These are phyloP conservation scores for Amylocarpus encephaloides DNA, from an alignment of 2,329 filamentous ascomycete genomes.

Conservation along the genomic window DNA sequence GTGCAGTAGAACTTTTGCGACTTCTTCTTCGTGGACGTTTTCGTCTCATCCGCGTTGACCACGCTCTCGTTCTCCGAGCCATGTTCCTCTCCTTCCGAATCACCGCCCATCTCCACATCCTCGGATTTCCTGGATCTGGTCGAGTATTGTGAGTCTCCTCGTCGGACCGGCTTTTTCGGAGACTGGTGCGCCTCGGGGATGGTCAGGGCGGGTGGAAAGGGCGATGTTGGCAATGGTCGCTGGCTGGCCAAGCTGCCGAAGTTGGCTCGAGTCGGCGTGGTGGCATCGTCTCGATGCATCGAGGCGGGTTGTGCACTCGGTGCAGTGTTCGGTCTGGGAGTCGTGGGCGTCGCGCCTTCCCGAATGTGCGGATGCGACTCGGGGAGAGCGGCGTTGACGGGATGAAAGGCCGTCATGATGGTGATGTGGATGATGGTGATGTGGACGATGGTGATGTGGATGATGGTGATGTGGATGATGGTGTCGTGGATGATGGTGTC, in stretches of 20 bases:
- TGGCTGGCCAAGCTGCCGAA: conserved; percentile 44
- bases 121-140: conserved; percentile 55
- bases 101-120: conserved; percentile 67
- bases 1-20: conserved; percentile 94
- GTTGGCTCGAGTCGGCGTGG: conserved; percentile 58
- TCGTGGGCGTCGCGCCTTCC: conserved; percentile 51
- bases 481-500: too few relatives aligned
- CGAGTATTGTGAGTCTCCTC: conserved; percentile 55
- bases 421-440: conserved; percentile 13
- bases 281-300: conserved; percentile 41
- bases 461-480: conserved; percentile 15
- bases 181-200: conserved; percentile 40
- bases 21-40: conserved; percentile 89
- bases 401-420: conserved; percentile 53
- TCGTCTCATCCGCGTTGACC: conserved; percentile 56
- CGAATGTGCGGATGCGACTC: conserved; percentile 32
- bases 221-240: conserved; percentile 46
- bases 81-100: conserved; percentile 56
- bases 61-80: conserved; percentile 60
- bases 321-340: conserved; percentile 39
- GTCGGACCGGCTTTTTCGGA: conserved; percentile 38
- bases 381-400: conserved; percentile 51
- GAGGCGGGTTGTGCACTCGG: conserved; percentile 37
- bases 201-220: conserved; percentile 46
- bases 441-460: too few relatives aligned